A percentile compares a stretch with the other conserved stretches of the same genome.
phyloP scores from a whole-genome alignment of 305 asterid species.

The Fraxinus velutina region DNA sequence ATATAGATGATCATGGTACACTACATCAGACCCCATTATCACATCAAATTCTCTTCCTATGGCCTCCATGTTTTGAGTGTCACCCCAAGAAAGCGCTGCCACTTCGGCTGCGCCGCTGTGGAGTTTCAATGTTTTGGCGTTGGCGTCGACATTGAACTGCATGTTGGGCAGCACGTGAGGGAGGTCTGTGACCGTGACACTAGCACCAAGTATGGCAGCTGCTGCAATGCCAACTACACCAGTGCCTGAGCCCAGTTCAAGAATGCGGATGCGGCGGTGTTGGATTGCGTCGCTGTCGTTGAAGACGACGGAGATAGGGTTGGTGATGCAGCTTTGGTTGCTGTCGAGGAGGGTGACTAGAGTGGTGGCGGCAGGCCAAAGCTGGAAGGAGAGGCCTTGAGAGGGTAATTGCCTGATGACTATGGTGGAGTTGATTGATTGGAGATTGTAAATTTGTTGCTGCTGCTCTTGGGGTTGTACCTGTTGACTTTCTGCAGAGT shows the following conservation, averaged over 20 bases:
- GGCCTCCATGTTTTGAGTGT: constrained; percentile 44
- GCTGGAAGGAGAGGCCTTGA: constrained; percentile 83
- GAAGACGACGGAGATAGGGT: constrained; percentile 29
- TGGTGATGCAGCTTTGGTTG: constrained; percentile 20
- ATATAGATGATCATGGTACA: constrained; percentile 59
- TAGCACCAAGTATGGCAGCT: constrained; percentile 64
- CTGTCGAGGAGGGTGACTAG: constrained; percentile 64
- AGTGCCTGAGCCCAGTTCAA: constrained; percentile 95
- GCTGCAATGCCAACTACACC: constrained; percentile 85
- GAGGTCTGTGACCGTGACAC: constrained; percentile 78
- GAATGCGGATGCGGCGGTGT: constrained; percentile 44
- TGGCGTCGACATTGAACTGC: constrained; percentile 54
- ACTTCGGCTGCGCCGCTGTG: constrained; percentile 46
- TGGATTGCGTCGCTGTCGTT: not conserved
- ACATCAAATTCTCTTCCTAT: constrained; percentile 58
- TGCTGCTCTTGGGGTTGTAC: constrained; percentile 13
- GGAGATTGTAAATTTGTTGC: constrained; percentile 33
- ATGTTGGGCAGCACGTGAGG: constrained; percentile 72
- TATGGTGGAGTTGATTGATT: constrained; percentile 46
- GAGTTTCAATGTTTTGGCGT: constrained; percentile 34
- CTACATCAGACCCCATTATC: constrained; percentile 70
- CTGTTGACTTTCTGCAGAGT: constrained; percentile 4
- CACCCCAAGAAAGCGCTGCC: constrained; percentile 75
- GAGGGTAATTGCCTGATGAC: constrained; percentile 62
- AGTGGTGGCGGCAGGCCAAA: constrained; percentile 89